Base-by-base conservation (phyloP, 306 rosid genomes). In the Cucurbita ficifolia region DNA sequence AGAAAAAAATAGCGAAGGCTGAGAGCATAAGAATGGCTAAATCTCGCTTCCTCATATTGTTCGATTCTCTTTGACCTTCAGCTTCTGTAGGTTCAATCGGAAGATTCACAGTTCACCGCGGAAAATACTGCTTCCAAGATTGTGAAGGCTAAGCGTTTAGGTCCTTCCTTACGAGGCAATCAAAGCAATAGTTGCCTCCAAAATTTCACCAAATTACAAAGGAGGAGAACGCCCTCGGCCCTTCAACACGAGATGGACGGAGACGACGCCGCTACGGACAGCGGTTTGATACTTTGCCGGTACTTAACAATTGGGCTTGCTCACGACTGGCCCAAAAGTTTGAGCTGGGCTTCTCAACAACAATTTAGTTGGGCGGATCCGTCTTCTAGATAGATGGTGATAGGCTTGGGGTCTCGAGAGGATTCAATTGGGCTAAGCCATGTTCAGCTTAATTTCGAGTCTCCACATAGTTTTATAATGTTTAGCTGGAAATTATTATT, bases 21-120 rank as follows among this genome's bases (percentile, higher is more conserved):
- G 88, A 88, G 56, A 95, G 99, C 97, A 95, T 95, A 43, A 95
- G 97, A 81, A 95, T 95, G 62, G 97, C 90, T 78, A 95, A 89
- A 83, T 95, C 99, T 54, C 99, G 97, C 89, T 95, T 95, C 93
- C 99, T 95, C 99, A 95, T 91, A 3, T 36, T 67, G 56, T 58
- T 19, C 3, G 60, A 35, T 70, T 33, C 46, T 33, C 29, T 33
- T 33, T 24, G 73, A 69, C 42, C 57, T 46, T 48, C 73, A 69
- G 73, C 73, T 69, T 56, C 57, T 14, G 73, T 69, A 24, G 22
- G 73, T 48, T 46, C 22, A 48, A 69, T 69, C 21, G 12, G 55
- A 35, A 21, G 73, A 69, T 46, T 43, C 73, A 24, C 21, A 48
- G 73, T 48, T 43, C 53, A 42, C 6, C 5, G 11, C 5, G 38